Evolutionary conservation across 352 stramenopile genomes (phyloP).

Genomic region (Phytophthora agathidicida): DNA sequence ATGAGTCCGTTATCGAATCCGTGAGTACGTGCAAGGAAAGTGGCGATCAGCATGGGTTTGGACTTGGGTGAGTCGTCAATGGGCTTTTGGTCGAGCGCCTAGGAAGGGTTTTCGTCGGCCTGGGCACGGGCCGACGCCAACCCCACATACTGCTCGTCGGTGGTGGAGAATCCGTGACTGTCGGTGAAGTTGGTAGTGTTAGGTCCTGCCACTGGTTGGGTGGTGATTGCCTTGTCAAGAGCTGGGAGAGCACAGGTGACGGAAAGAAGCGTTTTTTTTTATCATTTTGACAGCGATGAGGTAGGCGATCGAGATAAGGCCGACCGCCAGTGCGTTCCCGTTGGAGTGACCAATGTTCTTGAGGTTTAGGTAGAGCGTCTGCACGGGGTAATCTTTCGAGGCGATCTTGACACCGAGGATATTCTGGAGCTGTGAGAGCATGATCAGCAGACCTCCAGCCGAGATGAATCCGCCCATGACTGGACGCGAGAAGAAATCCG

Average conservation of each 20-base stretch:
- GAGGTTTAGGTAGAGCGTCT: slow-evolving; percentile 62
- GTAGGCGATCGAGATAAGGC: slow-evolving; percentile 24
- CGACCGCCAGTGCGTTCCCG: slow-evolving; percentile 66
- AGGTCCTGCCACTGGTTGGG: too few species aligned
- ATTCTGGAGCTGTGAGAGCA: slow-evolving; percentile 86
- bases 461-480: slow-evolving; percentile 93
- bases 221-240: too few species aligned
- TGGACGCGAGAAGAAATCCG: slow-evolving; percentile 88
- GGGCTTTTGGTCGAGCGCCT: slow-evolving; percentile 13
- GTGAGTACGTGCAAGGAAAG: slow-evolving; percentile 50
- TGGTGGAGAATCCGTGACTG: slow-evolving; percentile 46
- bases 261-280: slow-evolving; percentile 34
- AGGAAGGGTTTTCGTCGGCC: slow-evolving; percentile 5
- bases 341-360: slow-evolving; percentile 63
- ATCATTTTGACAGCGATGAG: slow-evolving; percentile 22
- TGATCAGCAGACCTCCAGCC: slow-evolving; percentile 94
- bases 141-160: slow-evolving; percentile 43
- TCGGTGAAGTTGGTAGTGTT: slow-evolving; percentile 4
- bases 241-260: slow-evolving; percentile 8
- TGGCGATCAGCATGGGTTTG: slow-evolving; percentile 10
- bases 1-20: slow-evolving; percentile 47
- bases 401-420: slow-evolving; percentile 65
- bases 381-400: slow-evolving; percentile 51
- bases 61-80: slow-evolving; percentile 14
- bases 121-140: slow-evolving; percentile 4